Conservation (phyloP, 2,329 filamentous ascomycete species). For the Colletotrichum limetticola region DNA sequence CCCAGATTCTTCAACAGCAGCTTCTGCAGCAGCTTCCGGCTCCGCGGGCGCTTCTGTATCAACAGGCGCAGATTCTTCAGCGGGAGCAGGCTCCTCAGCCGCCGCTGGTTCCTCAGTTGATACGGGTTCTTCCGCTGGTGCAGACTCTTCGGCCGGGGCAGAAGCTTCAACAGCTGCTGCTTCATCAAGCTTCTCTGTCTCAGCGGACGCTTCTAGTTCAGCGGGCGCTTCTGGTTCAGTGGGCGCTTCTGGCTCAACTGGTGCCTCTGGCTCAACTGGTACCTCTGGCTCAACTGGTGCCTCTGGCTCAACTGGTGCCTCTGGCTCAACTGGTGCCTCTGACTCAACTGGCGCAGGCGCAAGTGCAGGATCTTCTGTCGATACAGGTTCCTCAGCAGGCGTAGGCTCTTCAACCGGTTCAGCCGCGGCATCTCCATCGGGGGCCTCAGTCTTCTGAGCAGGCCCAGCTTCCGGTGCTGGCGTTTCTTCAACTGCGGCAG, state of each 20-base stretch:
- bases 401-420: background rate
- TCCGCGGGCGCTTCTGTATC: background rate
- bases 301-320: no score
- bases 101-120: background rate
- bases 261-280: background rate
- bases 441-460: background rate
- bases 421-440: background rate
- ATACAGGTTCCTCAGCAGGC: background rate
- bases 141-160: background rate
- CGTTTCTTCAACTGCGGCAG: slow-evolving; percentile 15
- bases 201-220: background rate
- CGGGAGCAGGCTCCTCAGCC: background rate
- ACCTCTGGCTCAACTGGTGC: no score
- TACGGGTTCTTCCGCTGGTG: background rate
- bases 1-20: no score
- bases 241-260: no score
- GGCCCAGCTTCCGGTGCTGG: background rate
- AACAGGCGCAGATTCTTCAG: background rate
- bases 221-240: background rate
- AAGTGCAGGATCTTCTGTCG: background rate
- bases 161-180: background rate
- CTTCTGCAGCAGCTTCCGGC: background rate
- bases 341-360: background rate
- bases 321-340: no score
- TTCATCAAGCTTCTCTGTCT: background rate